These are phyloP conservation scores for Suillus sp. DNA, from an alignment of 768 basidiomycete genomes.

Conservation along the genomic window DNA sequence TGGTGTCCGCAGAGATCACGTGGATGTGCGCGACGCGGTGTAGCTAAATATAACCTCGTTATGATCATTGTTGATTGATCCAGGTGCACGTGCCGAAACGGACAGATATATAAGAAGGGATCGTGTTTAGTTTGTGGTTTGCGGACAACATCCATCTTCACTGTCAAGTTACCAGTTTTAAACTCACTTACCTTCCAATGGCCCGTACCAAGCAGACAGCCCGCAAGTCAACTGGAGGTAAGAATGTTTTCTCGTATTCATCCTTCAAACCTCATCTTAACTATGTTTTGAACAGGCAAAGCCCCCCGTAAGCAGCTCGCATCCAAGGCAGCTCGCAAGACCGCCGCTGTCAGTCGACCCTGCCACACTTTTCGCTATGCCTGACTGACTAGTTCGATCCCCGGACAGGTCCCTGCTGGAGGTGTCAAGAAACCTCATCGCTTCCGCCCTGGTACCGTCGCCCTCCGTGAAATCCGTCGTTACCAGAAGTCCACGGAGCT, in stretches of 20 bases:
- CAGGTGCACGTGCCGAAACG: constrained; percentile 1
- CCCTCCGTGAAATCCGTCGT: constrained; percentile 72
- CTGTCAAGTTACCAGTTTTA: constrained; percentile 28
- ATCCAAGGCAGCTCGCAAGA: constrained; percentile 62
- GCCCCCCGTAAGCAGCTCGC: constrained; percentile 64
- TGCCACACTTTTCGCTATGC: constrained; percentile 10
- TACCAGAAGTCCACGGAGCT: constrained; percentile 68
- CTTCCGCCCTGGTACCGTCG: constrained; percentile 78
- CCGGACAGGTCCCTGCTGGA: constrained; percentile 48
- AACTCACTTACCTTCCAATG: constrained; percentile 40
- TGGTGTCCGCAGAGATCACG: constrained; percentile 7
- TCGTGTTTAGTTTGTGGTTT: background rate
- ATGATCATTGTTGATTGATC: constrained; percentile 12
- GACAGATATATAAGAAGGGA: constrained; percentile 8
- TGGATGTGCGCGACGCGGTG: constrained; percentile 12
- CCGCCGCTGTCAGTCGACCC: constrained; percentile 42
- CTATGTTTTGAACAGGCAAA: constrained; percentile 43
- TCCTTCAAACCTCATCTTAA: constrained; percentile 2
- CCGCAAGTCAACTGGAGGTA: constrained; percentile 79
- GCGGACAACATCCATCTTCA: background rate
- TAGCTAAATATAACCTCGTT: constrained; percentile 1
- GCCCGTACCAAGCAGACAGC: constrained; percentile 82
- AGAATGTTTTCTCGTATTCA: constrained; percentile 13
- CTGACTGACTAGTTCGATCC: constrained; percentile 7
- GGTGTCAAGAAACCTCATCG: constrained; percentile 85